A percentile compares a stretch with the other conserved stretches of the same genome.
Conservation (phyloP, 2,329 filamentous ascomycete species). For the Mariannaea elegans region DNA sequence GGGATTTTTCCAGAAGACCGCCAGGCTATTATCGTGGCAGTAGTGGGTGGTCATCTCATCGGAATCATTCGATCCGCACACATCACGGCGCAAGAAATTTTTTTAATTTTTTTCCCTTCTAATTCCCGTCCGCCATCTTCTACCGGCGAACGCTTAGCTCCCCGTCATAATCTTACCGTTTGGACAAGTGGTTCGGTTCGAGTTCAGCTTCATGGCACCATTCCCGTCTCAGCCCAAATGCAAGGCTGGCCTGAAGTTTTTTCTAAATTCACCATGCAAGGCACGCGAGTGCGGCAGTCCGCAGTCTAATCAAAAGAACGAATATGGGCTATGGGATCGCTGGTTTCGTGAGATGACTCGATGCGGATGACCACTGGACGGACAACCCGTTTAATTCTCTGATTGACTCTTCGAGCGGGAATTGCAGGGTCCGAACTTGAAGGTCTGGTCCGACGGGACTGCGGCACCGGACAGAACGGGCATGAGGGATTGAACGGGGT, state of each 20-base stretch:
- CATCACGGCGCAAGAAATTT: conserved; percentile 19
- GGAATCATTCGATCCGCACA: conserved; percentile 27
- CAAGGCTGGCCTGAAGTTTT: conserved; percentile 20
- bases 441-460: conserved; percentile 7
- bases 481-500: conserved; percentile 5
- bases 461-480: background rate
- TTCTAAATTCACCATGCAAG: conserved; percentile 17
- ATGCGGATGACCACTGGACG: background rate
- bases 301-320: background rate
- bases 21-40: conserved; percentile 28
- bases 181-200: conserved; percentile 9
- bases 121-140: background rate
- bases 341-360: background rate
- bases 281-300: background rate
- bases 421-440: conserved; percentile 11
- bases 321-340: background rate
- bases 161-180: conserved; percentile 11
- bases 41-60: conserved; percentile 12
- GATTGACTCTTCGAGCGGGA: background rate
- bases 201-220: conserved; percentile 18
- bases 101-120: conserved; percentile 1
- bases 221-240: conserved; percentile 23
- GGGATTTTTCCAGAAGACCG: conserved; percentile 28
- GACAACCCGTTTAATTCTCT: conserved; percentile 5
- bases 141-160: conserved; percentile 7